Base-by-base conservation (phyloP, 1,284 basidiomycete species). In the Malassezia equina region DNA sequence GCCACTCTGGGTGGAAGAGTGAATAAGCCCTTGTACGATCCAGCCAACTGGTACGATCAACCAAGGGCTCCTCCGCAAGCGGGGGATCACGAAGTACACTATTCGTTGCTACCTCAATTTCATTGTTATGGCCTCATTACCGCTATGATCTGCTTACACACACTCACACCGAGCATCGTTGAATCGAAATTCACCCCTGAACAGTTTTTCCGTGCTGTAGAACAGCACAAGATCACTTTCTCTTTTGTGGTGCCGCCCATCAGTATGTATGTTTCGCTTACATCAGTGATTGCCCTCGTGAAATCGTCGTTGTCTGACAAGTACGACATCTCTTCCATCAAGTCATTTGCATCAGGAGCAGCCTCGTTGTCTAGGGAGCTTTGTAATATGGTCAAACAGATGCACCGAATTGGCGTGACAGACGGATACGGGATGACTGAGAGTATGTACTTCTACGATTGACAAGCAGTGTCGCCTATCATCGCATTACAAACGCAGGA, bases 391-490 rank as follows among this genome's bases (percentile, higher is more conserved):
- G 63, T 73, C n/a, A 42, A 58, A 36, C 57, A 66, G 52, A 60
- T 63, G 28, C 59, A 65, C 19, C 58, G 60, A n/a, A 66, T 72
- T 46, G 34, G 36, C 1, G 61, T 63, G 13, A 73, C 71, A 8
- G 68, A 73, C 46, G 71, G 67, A 2, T 73, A 71, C 52, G 71
- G 71, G 28, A 72, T 73, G 71, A 67, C 64, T 1, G 71, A 73
- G 47, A 73, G 46, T 50, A 36, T 23, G 52, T 50, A 17, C 29
- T 5, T 13, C 21, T 9, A 5, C 33, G 24, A 27, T 12, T 28
- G 11, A 41, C 25, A 9, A 3, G 21, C 47, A 45, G 33, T 71
- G 67, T 69, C 67, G 4, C 71, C 71, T 1, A 63, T 73, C 27
- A 62, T 73, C 21, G 60, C 63, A 39, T 56, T 67, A 25, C 69